Evolutionary conservation across 2,329 filamentous ascomycete genomes (phyloP).

Genomic region (Saccharata proteae): DNA sequence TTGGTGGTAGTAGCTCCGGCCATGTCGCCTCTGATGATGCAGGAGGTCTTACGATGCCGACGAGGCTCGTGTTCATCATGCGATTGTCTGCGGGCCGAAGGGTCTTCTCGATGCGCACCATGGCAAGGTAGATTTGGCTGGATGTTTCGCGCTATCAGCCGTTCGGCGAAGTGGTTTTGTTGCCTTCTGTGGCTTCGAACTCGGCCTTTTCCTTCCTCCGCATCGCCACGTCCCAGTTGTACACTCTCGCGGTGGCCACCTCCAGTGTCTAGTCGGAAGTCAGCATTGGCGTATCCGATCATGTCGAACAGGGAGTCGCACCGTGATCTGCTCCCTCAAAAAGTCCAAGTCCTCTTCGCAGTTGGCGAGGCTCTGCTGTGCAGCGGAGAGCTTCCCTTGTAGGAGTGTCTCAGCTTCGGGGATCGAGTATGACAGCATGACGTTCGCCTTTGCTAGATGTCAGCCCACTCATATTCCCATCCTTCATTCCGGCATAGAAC

Average conservation of each 20-base stretch:
- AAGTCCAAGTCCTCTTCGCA: constrained; percentile 97
- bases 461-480: background rate
- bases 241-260: constrained; percentile 91
- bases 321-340: constrained; percentile 89
- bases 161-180: constrained; percentile 16
- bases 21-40: too few species aligned
- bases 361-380: constrained; percentile 68
- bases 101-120: too few species aligned
- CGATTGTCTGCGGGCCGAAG: too few species aligned
- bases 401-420: constrained; percentile 74
- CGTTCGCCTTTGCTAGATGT: constrained; percentile 57
- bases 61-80: too few species aligned
- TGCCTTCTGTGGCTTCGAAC: constrained; percentile 32
- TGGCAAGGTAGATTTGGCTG: too few species aligned
- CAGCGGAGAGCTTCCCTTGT: constrained; percentile 62
- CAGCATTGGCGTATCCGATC: constrained; percentile 1
- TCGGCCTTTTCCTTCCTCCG: constrained; percentile 79
- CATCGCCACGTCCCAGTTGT: constrained; percentile 98
- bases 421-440: constrained; percentile 92
- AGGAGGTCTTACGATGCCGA: too few species aligned
- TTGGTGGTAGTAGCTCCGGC: too few species aligned
- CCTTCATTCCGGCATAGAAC: constrained; percentile 15
- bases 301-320: constrained; percentile 34
- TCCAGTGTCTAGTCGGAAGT: constrained; percentile 65
- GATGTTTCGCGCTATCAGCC: too few species aligned